Evolutionary conservation across 2,329 filamentous ascomycete species (phyloP).

Genomic region (Mycocentrospora acerina): DNA sequence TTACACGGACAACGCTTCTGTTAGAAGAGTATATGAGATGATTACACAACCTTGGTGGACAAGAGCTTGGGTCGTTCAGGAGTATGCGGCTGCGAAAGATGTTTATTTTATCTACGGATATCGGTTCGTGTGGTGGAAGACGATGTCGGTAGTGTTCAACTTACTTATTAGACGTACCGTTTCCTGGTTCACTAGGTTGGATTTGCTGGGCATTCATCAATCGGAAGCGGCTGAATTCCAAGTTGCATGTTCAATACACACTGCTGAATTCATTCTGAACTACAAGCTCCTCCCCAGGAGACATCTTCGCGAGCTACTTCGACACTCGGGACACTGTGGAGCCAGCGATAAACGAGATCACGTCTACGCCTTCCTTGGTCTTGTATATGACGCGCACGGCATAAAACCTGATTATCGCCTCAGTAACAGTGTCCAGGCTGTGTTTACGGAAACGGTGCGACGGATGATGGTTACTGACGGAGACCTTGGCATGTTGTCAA

Average conservation of each 20-base stretch:
- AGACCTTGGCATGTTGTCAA: not conserved
- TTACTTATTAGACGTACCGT: no score
- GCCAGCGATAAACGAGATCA: slow-evolving; percentile 1
- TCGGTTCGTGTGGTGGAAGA: not conserved
- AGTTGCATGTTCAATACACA: no score
- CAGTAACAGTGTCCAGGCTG: not conserved
- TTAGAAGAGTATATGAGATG: no score
- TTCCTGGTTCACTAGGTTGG: no score
- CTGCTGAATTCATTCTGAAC: no score
- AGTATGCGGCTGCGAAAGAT: not conserved
- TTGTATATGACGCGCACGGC: not conserved
- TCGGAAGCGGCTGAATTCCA: no score
- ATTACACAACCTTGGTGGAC: slow-evolving; percentile 1
- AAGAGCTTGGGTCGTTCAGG: slow-evolving; percentile 1
- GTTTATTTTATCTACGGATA: not conserved
- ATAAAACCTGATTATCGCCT: not conserved
- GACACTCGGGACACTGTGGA: not conserved
- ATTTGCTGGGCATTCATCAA: no score
- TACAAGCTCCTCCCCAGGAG: no score
- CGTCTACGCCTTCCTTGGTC: slow-evolving; percentile 2
- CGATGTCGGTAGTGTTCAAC: no score
- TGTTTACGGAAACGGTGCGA: not conserved
- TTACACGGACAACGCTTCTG: no score
- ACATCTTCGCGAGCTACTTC: no score
- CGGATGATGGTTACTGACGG: not conserved